Base-by-base conservation (phyloP, 768 basidiomycete genomes). In the Rubroboletus pulcherrimus region DNA sequence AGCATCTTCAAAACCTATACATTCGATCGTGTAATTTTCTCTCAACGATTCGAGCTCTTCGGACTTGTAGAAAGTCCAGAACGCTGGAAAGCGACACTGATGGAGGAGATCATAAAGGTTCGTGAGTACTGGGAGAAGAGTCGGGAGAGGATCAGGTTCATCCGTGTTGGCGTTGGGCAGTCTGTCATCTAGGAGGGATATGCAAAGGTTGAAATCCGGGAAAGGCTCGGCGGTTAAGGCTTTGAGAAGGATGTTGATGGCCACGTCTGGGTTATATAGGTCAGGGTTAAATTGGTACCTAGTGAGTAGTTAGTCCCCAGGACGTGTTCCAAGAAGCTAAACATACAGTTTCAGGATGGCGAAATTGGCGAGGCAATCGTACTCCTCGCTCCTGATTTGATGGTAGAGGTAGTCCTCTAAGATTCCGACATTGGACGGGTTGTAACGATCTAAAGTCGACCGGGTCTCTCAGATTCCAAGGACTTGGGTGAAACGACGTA, bases 271-370 rank as follows among this genome's bases (percentile, higher is more conserved):
- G 73, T 96, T 96, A 74, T 91, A 90, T 26, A 96, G 81, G 69
- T 91, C 87, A 34, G 91, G 83, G 75, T 98, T 98, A 76, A 98
- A 98, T 70, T 98, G 95, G 75, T 98, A 97, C 47, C 93, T 96
- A 63, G 15, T 39, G 38, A 17, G 50, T 17, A 21, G 58, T 60
- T 17, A 47, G 46, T 12, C 11, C 14, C 31, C 46, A 21, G 11
- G 19, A 49, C n/a, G 21, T 3, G 17, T 38, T 35, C 37, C 21
- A 59, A 49, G 51, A 26, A 48, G 39, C 29, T 14, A 42, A 33
- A 49, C 81, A 37, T 62, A 94, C 91, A 98, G 76, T 75, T 98
- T 98, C 46, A 98, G 71, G 59, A 97, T 93, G 47, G 95, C 95
- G 39, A 98, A 78, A 74, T 98, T 98, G 31, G 96, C 93, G 40